Percentiles rank a stretch among this genome's conserved stretches.
Conservation (phyloP, 2,329 filamentous ascomycete species). For the Talaromyces albobiverticillius region DNA sequence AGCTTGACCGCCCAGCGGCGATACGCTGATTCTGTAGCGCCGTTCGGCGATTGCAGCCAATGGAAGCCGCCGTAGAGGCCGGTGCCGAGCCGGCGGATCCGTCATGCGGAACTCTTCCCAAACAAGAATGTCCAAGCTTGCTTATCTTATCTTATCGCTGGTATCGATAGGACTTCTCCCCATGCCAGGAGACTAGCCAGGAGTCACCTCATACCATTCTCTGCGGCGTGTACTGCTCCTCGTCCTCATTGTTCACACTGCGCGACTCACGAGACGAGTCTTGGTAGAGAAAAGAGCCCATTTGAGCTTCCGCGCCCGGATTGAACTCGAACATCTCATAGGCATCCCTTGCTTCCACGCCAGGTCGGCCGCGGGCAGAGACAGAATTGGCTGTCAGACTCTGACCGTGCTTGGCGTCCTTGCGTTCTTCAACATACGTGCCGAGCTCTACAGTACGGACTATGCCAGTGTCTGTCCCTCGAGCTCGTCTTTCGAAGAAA, state of each 20-base stretch:
- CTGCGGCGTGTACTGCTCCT: not conserved
- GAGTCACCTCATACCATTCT: no score
- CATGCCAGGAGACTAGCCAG: no score
- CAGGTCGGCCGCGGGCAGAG: no score
- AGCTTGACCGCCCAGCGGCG: conserved; percentile 12
- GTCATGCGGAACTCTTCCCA: not conserved
- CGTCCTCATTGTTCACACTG: not conserved
- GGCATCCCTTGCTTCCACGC: not conserved
- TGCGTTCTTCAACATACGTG: no score
- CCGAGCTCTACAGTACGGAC: no score
- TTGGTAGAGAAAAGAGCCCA: no score
- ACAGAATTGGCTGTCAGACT: no score
- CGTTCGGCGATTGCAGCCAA: conserved; percentile 13
- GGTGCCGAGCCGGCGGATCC: not conserved
- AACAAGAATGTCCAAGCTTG: conserved; percentile 3
- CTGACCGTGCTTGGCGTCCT: no score
- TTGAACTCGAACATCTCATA: no score
- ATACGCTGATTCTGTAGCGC: not conserved
- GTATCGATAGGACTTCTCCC: not conserved
- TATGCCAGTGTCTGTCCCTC: no score
- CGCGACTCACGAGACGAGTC: conserved; percentile 1
- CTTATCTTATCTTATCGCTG: not conserved
- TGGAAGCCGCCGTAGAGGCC: not conserved
- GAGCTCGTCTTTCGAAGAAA: not conserved
- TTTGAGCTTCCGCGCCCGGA: no score